phyloP scores from a whole-genome alignment of 768 basidiomycete genomes.

The Panaeolus papilionaceus region DNA sequence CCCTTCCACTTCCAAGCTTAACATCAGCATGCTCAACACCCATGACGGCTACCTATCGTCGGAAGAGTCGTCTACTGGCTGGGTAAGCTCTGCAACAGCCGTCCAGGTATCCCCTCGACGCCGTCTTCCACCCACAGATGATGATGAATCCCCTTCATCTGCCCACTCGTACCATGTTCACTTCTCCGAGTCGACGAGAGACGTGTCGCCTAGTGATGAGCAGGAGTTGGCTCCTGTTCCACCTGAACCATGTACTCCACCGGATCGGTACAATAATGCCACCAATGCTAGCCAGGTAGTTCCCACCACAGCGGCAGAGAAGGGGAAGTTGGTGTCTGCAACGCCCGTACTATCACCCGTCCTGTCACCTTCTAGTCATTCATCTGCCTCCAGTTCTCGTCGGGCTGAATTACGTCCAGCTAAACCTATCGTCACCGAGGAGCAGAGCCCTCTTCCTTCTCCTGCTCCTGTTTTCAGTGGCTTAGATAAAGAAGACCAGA shows the following conservation, averaged over 20 bases:
- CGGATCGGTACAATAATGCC: background rate
- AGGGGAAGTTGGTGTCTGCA: background rate
- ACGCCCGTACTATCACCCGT: background rate
- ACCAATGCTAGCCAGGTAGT: background rate
- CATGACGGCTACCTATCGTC: background rate
- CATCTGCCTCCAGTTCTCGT: background rate
- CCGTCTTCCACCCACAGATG: background rate
- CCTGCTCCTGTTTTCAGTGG: background rate
- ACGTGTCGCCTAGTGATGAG: background rate
- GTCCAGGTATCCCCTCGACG: background rate
- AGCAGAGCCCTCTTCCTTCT: background rate
- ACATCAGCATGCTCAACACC: background rate
- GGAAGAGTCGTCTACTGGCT: background rate
- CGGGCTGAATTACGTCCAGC: background rate
- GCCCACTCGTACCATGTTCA: background rate
- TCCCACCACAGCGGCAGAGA: background rate
- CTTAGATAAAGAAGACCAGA: background rate
- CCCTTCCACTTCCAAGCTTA: background rate
- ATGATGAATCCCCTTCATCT: background rate
- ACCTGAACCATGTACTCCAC: background rate
- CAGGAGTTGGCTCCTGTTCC: background rate
- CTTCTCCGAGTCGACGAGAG: background rate
- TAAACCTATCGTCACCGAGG: background rate
- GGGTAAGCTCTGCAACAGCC: constrained; percentile 5
- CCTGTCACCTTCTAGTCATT: background rate